These are phyloP conservation scores for bread wheat (Triticum aestivum) DNA, from an alignment of 176 grass and related monocot genomes.

Conservation along the genomic window IWGSC_CS_RefSeq_v2.1 NC_057810.1:671988383-671988882, in stretches of 20 bases:
- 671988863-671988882: conserved; percentile 66
- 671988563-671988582: conserved; percentile 49
- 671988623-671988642: conserved; percentile 54
- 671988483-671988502: conserved; percentile 69
- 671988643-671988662: conserved; percentile 40
- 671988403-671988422: conserved; percentile 43
- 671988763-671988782: conserved; percentile 42
- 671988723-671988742: conserved; percentile 32
- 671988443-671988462: conserved; percentile 56
- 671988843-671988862: conserved; percentile 34
- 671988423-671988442: conserved; percentile 39
- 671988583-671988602: conserved; percentile 37
- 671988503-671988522: conserved; percentile 62
- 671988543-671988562: conserved; percentile 51
- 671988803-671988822: conserved; percentile 40
- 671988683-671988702: conserved; percentile 37
- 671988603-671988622: conserved; percentile 33
- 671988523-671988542: conserved; percentile 39
- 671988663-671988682: conserved; percentile 46
- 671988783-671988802: conserved; percentile 21
- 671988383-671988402: conserved; percentile 56
- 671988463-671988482: conserved; percentile 56
- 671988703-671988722: conserved; percentile 48
- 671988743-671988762: conserved; percentile 31
- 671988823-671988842: conserved; percentile 70